A percentile compares a stretch with the other conserved stretches of the same genome.
phyloP scores from a whole-genome alignment of 768 basidiomycete genomes.

The Lactarius hatsudake region DNA sequence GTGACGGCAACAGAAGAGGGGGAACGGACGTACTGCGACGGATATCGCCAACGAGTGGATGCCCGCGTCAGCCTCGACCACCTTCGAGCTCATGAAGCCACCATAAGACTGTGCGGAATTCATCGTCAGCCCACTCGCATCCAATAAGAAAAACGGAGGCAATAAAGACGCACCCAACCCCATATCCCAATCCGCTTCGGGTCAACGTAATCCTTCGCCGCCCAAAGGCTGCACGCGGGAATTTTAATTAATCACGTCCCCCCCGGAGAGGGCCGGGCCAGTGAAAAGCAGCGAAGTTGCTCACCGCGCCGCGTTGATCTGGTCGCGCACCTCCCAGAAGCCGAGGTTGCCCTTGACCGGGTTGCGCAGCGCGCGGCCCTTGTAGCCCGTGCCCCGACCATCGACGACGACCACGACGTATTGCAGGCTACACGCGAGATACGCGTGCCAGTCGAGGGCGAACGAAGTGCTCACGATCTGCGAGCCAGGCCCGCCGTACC shows the following conservation, averaged over 20 bases:
- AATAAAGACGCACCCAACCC: slow-evolving; percentile 79
- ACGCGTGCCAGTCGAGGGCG: slow-evolving; percentile 81
- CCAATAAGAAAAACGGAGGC: background rate
- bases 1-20: background rate
- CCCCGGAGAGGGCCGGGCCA: background rate
- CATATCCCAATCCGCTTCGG: slow-evolving; percentile 87
- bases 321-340: slow-evolving; percentile 84
- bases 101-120: slow-evolving; percentile 72
- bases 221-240: slow-evolving; percentile 60
- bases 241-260: background rate
- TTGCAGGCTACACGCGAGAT: slow-evolving; percentile 73
- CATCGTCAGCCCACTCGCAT: slow-evolving; percentile 3
- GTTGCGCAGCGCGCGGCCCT: slow-evolving; percentile 81
- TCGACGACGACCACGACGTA: slow-evolving; percentile 89
- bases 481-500: slow-evolving; percentile 88
- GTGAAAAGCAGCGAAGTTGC: slow-evolving; percentile 30
- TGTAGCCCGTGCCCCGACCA: slow-evolving; percentile 90
- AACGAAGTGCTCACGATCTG: slow-evolving; percentile 73
- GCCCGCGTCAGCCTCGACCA: slow-evolving; percentile 85
- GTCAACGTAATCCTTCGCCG: slow-evolving; percentile 85
- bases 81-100: slow-evolving; percentile 93
- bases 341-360: slow-evolving; percentile 88
- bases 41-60: slow-evolving; percentile 91
- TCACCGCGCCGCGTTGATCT: slow-evolving; percentile 83
- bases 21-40: slow-evolving; percentile 64